Evolutionary conservation across 768 basidiomycete genomes (phyloP).

Genomic region (Trametes elegans): DNA sequence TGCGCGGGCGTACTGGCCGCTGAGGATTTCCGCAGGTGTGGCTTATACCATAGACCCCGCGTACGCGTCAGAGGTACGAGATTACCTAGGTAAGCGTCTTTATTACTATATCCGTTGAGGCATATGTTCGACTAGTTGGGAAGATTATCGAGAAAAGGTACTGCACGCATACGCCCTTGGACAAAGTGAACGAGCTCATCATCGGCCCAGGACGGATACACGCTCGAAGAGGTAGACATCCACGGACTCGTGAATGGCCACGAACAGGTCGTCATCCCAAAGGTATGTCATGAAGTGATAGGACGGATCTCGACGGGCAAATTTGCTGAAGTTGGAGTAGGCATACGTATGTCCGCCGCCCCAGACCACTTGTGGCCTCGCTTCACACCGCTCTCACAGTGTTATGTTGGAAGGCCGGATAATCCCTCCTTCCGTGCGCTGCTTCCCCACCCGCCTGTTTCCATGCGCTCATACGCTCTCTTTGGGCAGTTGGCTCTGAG

Average conservation of each 20-base stretch:
- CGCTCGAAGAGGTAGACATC: slow-evolving; percentile 74
- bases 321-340: background rate
- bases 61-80: slow-evolving; percentile 72
- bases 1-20: background rate
- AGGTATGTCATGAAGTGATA: slow-evolving; percentile 52
- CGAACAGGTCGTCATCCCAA: slow-evolving; percentile 55
- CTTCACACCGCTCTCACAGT: slow-evolving; percentile 36
- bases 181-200: background rate
- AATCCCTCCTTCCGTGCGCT: slow-evolving; percentile 82
- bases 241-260: slow-evolving; percentile 54
- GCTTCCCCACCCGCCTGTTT: background rate
- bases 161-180: background rate
- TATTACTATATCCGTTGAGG: background rate
- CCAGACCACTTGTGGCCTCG: background rate
- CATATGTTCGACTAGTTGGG: background rate
- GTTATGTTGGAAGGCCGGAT: slow-evolving; percentile 84
- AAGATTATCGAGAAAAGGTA: slow-evolving; percentile 85
- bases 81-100: slow-evolving; percentile 66
- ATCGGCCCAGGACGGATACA: slow-evolving; percentile 77
- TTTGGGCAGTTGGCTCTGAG: slow-evolving; percentile 81
- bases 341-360: background rate
- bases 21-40: slow-evolving; percentile 48
- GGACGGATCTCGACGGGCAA: slow-evolving; percentile 43
- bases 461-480: too few species aligned
- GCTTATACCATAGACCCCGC: slow-evolving; percentile 85